A percentile compares a stretch with the other conserved stretches of the same genome.
phyloP scores from a whole-genome alignment of 441 rosid species.

The Croton setiger region DNA sequence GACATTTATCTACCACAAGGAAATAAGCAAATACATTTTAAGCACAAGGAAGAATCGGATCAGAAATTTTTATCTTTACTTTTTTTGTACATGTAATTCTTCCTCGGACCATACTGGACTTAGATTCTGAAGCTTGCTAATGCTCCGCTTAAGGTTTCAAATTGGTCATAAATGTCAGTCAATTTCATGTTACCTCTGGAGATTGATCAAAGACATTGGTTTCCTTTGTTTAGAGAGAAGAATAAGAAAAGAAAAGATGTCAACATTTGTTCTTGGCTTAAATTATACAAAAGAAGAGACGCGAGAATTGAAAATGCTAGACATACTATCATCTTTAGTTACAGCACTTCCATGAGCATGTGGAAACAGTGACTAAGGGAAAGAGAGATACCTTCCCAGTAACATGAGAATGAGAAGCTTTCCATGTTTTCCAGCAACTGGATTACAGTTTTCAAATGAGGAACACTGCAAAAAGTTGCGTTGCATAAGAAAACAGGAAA shows the following conservation, averaged over 20 bases:
- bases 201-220: slow-evolving; percentile 15
- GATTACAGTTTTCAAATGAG: slow-evolving; percentile 52
- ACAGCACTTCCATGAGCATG: background rate
- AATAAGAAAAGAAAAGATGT: slow-evolving; percentile 1
- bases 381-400: slow-evolving; percentile 31
- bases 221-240: slow-evolving; percentile 13
- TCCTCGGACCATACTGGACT: background rate
- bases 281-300: background rate
- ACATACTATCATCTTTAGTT: background rate
- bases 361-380: background rate
- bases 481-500: too few relatives aligned
- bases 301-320: background rate
- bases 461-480: slow-evolving; percentile 42
- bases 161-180: background rate
- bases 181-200: slow-evolving; percentile 12
- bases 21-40: background rate
- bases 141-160: background rate
- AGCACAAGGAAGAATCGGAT: background rate
- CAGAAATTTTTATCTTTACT: background rate
- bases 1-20: too few relatives aligned
- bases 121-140: background rate
- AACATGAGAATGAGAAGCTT: slow-evolving; percentile 34
- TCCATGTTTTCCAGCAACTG: slow-evolving; percentile 64
- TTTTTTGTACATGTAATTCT: background rate
- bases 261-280: background rate